Evolutionary conservation across 495 filamentous ascomycete genomes (phyloP).

Genomic region (Neurospora intermedia): DNA sequence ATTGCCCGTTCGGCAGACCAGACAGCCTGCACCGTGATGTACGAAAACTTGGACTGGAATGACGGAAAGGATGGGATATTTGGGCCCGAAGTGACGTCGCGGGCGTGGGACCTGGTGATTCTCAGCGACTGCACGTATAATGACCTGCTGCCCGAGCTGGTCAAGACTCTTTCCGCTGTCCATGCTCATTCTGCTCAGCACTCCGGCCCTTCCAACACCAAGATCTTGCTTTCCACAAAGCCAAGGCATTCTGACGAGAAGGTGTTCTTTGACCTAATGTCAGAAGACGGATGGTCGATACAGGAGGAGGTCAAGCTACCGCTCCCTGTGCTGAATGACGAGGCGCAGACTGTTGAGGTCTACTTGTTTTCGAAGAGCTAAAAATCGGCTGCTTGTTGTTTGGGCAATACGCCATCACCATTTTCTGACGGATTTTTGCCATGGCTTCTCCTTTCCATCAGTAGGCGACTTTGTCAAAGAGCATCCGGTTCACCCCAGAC

Average conservation of each 20-base stretch:
- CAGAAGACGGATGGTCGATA: constrained; percentile 40
- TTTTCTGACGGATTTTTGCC: not conserved
- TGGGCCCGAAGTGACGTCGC: constrained; percentile 24
- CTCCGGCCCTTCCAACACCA: constrained; percentile 7
- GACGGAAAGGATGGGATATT: constrained; percentile 27
- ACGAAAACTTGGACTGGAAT: constrained; percentile 67
- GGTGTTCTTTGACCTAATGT: constrained; percentile 70
- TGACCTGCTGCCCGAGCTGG: constrained; percentile 66
- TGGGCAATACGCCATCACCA: not conserved
- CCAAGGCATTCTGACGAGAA: constrained; percentile 73
- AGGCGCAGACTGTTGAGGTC: constrained; percentile 50
- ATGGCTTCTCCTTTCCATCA: not conserved
- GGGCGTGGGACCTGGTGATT: constrained; percentile 58
- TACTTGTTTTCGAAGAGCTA: constrained; percentile 34
- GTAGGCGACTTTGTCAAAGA: not conserved
- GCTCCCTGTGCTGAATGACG: constrained; percentile 49
- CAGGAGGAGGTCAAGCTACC: constrained; percentile 37
- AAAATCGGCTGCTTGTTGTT: not conserved
- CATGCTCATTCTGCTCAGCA: constrained; percentile 12
- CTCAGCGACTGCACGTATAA: constrained; percentile 97
- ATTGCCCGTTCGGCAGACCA: constrained; percentile 21
- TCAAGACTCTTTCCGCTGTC: constrained; percentile 54
- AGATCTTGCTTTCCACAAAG: constrained; percentile 70
- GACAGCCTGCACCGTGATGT: constrained; percentile 19
- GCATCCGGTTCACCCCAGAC: not conserved